Percentiles rank a stretch among this genome's conserved stretches.
These are phyloP conservation scores for Diaporthe australafricana DNA, from an alignment of 2,329 filamentous ascomycete species.

Conservation along the genomic window DNA sequence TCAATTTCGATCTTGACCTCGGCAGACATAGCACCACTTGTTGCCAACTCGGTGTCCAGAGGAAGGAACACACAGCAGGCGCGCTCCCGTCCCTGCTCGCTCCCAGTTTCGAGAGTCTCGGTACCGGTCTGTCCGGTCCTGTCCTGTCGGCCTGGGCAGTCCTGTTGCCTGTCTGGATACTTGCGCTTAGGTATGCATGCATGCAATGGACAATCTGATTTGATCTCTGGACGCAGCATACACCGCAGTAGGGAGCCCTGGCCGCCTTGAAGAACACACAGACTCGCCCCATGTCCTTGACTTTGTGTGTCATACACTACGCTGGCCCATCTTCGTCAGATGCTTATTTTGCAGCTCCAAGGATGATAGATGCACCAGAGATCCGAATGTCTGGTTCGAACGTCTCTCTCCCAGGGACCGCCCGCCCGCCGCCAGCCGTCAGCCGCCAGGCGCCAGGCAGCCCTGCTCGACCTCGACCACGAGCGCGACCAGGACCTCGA, in stretches of 20 bases:
- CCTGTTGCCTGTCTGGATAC: neutral
- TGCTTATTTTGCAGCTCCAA: slow-evolving; percentile 31
- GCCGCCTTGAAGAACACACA: neutral
- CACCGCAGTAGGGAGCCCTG: neutral
- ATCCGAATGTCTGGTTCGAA: slow-evolving; percentile 37
- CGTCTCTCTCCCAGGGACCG: neutral
- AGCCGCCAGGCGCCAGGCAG: slow-evolving; percentile 25
- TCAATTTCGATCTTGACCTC: neutral
- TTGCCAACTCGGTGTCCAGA: neutral
- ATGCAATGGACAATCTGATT: too few relatives aligned
- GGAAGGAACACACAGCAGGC: neutral
- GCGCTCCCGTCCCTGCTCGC: too few relatives aligned
- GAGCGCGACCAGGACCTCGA: slow-evolving; percentile 20
- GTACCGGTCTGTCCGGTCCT: neutral
- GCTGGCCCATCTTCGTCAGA: slow-evolving; percentile 24
- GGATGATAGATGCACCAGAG: slow-evolving; percentile 33
- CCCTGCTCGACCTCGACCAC: slow-evolving; percentile 23
- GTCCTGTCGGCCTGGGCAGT: neutral
- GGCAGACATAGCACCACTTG: neutral
- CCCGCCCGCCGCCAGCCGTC: slow-evolving; percentile 20
- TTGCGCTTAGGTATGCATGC: too few relatives aligned
- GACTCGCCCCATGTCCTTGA: slow-evolving; percentile 23
- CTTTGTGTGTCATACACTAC: slow-evolving; percentile 12
- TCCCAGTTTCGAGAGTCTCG: neutral
- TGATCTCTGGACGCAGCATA: too few relatives aligned